These are phyloP conservation scores for Candida sojae DNA, from an alignment of 1,139 yeast genomes.

Conservation along the genomic window DNA sequence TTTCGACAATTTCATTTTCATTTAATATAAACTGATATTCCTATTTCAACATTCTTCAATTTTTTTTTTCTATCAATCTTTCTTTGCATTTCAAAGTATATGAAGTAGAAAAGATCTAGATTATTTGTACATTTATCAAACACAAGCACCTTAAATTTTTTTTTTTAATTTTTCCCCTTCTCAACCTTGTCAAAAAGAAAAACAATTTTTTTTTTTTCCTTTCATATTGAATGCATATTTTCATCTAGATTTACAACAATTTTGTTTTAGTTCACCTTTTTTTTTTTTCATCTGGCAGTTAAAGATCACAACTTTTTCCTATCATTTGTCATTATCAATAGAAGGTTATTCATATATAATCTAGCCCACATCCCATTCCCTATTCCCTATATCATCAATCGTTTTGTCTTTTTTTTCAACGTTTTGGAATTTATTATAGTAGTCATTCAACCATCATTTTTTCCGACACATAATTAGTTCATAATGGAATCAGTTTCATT, in stretches of 20 bases:
- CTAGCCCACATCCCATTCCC: neutral
- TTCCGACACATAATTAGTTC: neutral
- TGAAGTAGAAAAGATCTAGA: too few relatives aligned
- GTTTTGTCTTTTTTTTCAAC: neutral
- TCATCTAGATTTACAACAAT: neutral
- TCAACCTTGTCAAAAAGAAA: neutral
- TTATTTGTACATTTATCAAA: too few relatives aligned
- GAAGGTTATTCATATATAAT: too few relatives aligned
- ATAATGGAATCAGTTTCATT: conserved; percentile 5
- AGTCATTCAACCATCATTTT: neutral
- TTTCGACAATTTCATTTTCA: too few relatives aligned
- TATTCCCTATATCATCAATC: neutral
- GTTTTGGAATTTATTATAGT: too few relatives aligned
- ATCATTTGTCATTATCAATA: too few relatives aligned
- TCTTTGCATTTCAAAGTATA: too few relatives aligned
- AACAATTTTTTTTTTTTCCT: neutral
- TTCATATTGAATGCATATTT: conserved; percentile 1
- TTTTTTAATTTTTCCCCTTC: neutral
- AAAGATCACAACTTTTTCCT: neutral
- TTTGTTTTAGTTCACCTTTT: neutral
- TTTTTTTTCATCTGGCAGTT: neutral
- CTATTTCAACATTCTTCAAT: neutral
- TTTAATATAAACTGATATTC: too few relatives aligned
- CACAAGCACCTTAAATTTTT: neutral
- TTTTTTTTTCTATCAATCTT: neutral